Evolutionary conservation across 2,329 filamentous ascomycete species (phyloP), one percentile per base, ranked within the genome.

Genomic region (Aspergillus persii): DNA sequence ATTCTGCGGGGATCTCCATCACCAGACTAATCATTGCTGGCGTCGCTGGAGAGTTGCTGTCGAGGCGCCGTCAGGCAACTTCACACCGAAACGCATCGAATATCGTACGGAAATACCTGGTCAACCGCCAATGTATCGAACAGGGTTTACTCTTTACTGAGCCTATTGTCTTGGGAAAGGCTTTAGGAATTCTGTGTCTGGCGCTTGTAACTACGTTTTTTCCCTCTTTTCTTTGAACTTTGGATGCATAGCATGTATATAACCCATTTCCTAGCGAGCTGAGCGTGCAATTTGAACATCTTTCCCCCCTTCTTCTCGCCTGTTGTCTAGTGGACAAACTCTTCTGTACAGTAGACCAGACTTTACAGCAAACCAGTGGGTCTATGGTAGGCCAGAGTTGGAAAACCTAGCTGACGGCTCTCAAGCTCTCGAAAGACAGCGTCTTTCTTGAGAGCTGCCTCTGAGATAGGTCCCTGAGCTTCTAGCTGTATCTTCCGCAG

Each of bases 401-500:
- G 71, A 23, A 74, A 67, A 3, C 71, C 73, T 31, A 75, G 54
- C 41, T 66, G 65, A 23, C 61, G 63, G 5, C 18, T 36, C 26
- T 63, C 62, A n/a, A 66, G 63, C 23, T 66, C 53, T 29, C 63
- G 60, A 31, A 74, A 70, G 2, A 58, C 29, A 2, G 51, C 36
- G 30, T 75, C 71, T 6, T 59, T 30, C 26, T 63, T 50, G 12
- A 66, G 55, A 18, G 53, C 56, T 12, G 33, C 55, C 6, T 18
- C 46, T 18, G 56, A 50, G 9, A 39, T 47, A 18, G 50, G 26
- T 23, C 61, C 59, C 18, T 57, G 31, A 12, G 63, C 59, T 23
- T 61, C 60, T 1, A 73, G 27, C 47, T 74, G 69, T 56, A 73
- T 71, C 53, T 75, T 75, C 26, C 71, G 68, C 36, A 79, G 50